Evolutionary conservation across 805 yeast species (phyloP), one percentile per base, ranked within the genome.

Genomic region (Starmerella gropengiesseri): DNA sequence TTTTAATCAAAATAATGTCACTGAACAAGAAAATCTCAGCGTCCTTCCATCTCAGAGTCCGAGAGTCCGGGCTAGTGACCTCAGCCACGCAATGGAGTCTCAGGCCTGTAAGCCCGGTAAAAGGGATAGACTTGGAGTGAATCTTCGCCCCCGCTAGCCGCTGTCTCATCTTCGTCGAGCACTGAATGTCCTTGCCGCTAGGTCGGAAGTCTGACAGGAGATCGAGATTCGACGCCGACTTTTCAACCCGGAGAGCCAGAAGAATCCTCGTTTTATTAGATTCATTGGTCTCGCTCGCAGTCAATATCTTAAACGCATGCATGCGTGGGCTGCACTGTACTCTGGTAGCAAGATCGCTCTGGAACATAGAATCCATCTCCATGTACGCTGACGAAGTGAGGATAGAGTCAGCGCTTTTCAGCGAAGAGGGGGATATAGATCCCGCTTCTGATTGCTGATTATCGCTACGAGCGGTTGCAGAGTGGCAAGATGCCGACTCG

Each of bases 171-270:
- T 16, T 16, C 2, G 37, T 30, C 2, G 31, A 41, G 11, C 21
- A 20, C 16, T 27, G 27, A 3, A 47, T 29, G 23, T 47, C 50
- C 20, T 38, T 39, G 4, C 45, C 41, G 3, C 43, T 20, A 5
- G 26, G n/a, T 12, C 47, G 40, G 26, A 40, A 46, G 17, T 12
- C n/a, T 3, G 27, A 9, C 9, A 30, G 14, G 11, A 14, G 13
- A 13, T 32, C 27, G 4, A 14, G 8, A 7, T 32, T 18, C 5
- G 27, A 13, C 11, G 25, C 32, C 3, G 13, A 6, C 2, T n/a
- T 31, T 16, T 13, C 22, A 4, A 23, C 22, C 16, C 27, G 27
- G 5, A 20, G n/a, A 9, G 32, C n/a, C 4, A 33, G 32, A 1
- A 11, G 32, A 4, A 40, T 17, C 7, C 38, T 31, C 18, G 35